A percentile compares a stretch with the other conserved stretches of the same genome.
Conservation (phyloP, 1,284 basidiomycete genomes). For the Ustilago hordei region DNA sequence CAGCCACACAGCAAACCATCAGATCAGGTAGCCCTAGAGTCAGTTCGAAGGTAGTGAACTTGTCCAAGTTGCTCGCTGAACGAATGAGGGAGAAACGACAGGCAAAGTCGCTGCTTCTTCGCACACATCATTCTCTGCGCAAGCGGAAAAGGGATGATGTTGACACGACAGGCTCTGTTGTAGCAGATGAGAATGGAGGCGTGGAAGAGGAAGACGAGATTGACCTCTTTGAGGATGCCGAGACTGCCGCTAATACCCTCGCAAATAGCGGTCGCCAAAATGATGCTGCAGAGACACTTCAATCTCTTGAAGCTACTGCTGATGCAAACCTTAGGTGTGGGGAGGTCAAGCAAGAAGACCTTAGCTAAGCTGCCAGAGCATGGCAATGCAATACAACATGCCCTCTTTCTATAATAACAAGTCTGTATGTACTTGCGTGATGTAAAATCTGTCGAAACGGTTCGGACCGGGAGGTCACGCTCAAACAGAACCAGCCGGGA, state of each 20-base stretch:
- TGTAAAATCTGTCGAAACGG: not conserved
- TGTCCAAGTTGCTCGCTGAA: slow-evolving; percentile 33
- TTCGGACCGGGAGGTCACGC: too few relatives aligned
- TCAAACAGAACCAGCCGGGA: too few relatives aligned
- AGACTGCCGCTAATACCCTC: slow-evolving; percentile 21
- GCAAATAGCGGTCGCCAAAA: slow-evolving; percentile 11
- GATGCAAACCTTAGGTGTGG: not conserved
- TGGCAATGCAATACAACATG: not conserved
- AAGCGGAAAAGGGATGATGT: slow-evolving; percentile 2
- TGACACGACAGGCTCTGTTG: too few relatives aligned
- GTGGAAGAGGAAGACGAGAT: not conserved
- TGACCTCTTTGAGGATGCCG: not conserved
- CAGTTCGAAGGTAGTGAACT: slow-evolving; percentile 12
- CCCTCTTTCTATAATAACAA: too few relatives aligned
- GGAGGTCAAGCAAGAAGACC: not conserved
- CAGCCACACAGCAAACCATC: not conserved
- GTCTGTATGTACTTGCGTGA: not conserved
- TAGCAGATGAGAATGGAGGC: not conserved
- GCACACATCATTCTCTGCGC: slow-evolving; percentile 38
- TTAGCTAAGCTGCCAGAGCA: not conserved
- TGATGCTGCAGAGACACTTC: not conserved
- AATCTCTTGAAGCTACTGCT: not conserved
- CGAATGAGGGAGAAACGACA: slow-evolving; percentile 34
- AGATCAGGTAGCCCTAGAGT: not conserved
- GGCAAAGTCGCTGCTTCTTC: slow-evolving; percentile 28